Conservation (phyloP, 257 asterid species). For the Agastache rugosa region DNA sequence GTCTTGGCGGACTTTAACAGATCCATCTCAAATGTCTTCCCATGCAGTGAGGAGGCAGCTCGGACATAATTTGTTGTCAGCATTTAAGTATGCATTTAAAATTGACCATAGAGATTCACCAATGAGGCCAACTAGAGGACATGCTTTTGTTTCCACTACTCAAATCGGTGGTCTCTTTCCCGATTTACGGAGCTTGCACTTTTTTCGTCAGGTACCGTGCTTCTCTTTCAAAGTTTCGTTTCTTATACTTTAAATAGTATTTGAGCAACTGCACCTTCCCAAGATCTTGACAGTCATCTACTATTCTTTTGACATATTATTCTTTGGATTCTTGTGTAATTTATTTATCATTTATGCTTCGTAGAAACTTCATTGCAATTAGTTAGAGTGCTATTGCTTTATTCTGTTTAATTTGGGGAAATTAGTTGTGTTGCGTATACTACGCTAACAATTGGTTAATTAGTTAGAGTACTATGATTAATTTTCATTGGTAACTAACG, state of each 20-base stretch:
- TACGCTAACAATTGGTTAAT: too few relatives aligned
- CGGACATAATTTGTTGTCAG: conserved; percentile 84
- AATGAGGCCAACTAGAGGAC: conserved; percentile 85
- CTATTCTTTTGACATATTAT: background rate
- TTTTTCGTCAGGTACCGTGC: conserved; percentile 81
- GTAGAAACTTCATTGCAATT: background rate
- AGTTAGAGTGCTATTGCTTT: too few relatives aligned
- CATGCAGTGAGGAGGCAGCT: conserved; percentile 90
- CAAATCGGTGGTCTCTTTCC: conserved; percentile 90
- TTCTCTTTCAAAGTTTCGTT: background rate
- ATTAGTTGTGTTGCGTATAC: too few relatives aligned
- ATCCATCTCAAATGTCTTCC: conserved; percentile 92
- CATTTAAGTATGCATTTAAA: conserved; percentile 77
- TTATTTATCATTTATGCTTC: background rate
- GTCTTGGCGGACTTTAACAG: conserved; percentile 81
- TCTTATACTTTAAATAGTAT: background rate
- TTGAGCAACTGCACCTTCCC: conserved; percentile 20
- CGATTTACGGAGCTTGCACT: conserved; percentile 75
- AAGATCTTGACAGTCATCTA: conserved; percentile 18
- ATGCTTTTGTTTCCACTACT: conserved; percentile 83
- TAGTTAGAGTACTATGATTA: too few relatives aligned
- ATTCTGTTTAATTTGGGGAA: too few relatives aligned
- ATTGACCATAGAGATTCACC: conserved; percentile 79
- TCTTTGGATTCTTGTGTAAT: background rate
- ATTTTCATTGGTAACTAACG: too few relatives aligned